Evolutionary conservation across 2,329 filamentous ascomycete genomes (phyloP).

Genomic region (Fusarium miscanthi): DNA sequence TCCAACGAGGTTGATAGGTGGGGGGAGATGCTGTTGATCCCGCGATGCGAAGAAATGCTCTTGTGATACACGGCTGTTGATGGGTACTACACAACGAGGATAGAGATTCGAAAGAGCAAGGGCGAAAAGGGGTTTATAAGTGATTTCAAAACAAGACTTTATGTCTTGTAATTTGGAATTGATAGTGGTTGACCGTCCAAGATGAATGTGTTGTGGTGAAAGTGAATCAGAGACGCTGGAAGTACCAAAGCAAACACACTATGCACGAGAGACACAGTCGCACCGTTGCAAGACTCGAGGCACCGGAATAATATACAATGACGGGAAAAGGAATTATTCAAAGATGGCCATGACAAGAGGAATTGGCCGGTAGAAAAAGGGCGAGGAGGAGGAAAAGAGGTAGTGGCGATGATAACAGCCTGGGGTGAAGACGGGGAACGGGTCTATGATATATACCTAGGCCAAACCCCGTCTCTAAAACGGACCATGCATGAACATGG

Average conservation of each 20-base stretch:
- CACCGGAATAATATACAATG: conserved; percentile 44
- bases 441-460: conserved; percentile 61
- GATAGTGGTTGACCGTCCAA: conserved; percentile 40
- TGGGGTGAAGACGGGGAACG: conserved; percentile 51
- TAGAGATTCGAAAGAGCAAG: conserved; percentile 25
- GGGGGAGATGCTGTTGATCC: conserved; percentile 39
- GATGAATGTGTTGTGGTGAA: conserved; percentile 27
- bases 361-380: conserved; percentile 41
- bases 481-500: conserved; percentile 54
- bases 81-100: conserved; percentile 10
- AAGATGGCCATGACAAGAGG: conserved; percentile 43
- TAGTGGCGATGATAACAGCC: conserved; percentile 43
- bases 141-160: conserved; percentile 24
- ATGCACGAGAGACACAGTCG: conserved; percentile 44
- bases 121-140: conserved; percentile 20
- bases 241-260: conserved; percentile 43
- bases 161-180: conserved; percentile 34
- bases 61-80: conserved; percentile 26
- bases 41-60: conserved; percentile 14
- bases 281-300: conserved; percentile 35
- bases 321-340: conserved; percentile 44
- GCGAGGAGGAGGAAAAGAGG: conserved; percentile 42
- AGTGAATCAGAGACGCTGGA: conserved; percentile 45
- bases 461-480: conserved; percentile 42
- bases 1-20: conserved; percentile 25